Evolutionary conservation across 2,329 filamentous ascomycete species (phyloP).

Genomic region (Alternaria ventricosa): DNA sequence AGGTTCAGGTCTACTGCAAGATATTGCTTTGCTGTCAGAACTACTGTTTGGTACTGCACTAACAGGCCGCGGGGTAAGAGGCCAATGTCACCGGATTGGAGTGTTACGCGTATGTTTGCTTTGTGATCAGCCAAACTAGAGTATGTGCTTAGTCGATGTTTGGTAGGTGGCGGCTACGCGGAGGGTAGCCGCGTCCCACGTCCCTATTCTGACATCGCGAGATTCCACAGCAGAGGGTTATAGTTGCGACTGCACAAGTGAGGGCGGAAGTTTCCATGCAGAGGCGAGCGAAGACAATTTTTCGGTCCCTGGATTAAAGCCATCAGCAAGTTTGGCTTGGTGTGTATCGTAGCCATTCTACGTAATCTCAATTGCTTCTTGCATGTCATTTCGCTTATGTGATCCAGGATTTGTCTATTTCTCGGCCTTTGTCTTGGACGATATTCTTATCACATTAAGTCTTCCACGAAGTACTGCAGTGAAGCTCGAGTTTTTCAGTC

Average conservation of each 20-base stretch:
- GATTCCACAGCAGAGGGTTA: neutral
- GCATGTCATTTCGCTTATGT: neutral
- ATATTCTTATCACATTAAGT: neutral
- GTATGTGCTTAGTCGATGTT: neutral
- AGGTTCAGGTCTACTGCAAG: neutral
- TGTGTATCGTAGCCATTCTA: neutral
- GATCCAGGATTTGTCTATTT: neutral
- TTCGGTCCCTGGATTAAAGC: neutral
- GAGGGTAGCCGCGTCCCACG: neutral
- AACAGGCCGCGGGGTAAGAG: neutral
- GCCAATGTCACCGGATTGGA: neutral
- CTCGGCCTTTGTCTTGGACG: neutral
- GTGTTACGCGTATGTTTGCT: neutral
- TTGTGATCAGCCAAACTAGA: neutral
- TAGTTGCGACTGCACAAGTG: neutral
- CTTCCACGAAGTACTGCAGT: neutral
- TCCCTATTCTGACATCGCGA: neutral
- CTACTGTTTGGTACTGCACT: neutral
- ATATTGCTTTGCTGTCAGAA: conserved; percentile 1
- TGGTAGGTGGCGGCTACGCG: neutral
- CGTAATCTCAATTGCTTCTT: neutral
- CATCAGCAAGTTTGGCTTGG: neutral
- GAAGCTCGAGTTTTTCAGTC: neutral
- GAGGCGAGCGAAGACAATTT: neutral
- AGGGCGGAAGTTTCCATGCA: neutral